phyloP scores from a whole-genome alignment of 306 rosid genomes.

The Cicer chorassanicum region DNA sequence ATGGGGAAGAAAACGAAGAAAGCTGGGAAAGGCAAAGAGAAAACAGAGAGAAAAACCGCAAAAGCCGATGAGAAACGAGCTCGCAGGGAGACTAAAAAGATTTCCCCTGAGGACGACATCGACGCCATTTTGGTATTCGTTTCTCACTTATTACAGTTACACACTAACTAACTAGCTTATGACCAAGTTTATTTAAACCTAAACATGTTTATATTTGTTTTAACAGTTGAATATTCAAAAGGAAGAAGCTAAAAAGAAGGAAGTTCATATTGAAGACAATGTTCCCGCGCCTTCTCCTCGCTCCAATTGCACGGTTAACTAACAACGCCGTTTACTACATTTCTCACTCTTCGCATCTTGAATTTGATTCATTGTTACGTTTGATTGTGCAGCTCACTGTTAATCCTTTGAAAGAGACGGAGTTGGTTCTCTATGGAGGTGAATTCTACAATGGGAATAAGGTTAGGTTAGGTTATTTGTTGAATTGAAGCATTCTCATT shows the following conservation, averaged over 20 bases:
- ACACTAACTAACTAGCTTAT: not conserved
- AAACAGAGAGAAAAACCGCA: conserved; percentile 84
- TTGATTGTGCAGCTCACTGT: conserved; percentile 63
- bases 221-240: conserved; percentile 77
- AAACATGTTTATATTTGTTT: not conserved
- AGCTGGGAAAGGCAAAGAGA: conserved; percentile 92
- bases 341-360: not conserved
- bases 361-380: not conserved
- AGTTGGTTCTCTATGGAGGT: conserved; percentile 86
- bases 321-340: not conserved
- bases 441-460: conserved; percentile 96
- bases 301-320: conserved; percentile 81
- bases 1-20: conserved; percentile 99
- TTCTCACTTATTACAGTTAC: too few relatives aligned
- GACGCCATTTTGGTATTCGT: conserved; percentile 80
- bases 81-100: conserved; percentile 88
- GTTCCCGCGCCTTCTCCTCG: conserved; percentile 96
- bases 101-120: conserved; percentile 96
- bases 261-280: conserved; percentile 85
- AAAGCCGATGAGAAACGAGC: conserved; percentile 85
- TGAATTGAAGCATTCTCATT: conserved; percentile 21
- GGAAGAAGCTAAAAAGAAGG: conserved; percentile 96
- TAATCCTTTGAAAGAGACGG: conserved; percentile 95
- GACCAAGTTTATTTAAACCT: not conserved
- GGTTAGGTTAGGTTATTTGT: conserved; percentile 57